Evolutionary conservation across 768 basidiomycete genomes (phyloP).

Genomic region (Exidia glandulosa): DNA sequence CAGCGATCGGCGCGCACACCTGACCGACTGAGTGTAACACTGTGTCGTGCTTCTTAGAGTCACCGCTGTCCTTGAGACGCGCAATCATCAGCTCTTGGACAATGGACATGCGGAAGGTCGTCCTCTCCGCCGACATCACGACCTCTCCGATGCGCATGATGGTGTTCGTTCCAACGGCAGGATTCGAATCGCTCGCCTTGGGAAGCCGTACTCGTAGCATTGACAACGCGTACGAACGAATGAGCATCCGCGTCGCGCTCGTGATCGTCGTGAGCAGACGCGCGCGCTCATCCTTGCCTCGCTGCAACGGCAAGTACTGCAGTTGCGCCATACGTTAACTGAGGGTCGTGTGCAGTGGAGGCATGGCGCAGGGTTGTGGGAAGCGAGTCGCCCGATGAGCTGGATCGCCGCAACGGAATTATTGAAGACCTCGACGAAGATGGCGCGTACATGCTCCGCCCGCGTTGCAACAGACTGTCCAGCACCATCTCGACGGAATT

Average conservation of each 20-base stretch:
- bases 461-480: slow-evolving; percentile 90
- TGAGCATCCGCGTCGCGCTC: slow-evolving; percentile 83
- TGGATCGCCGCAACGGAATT: slow-evolving; percentile 85
- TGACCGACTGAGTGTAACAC: slow-evolving; percentile 91
- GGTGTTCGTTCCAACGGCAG: slow-evolving; percentile 84
- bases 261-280: slow-evolving; percentile 81
- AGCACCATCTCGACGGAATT: slow-evolving; percentile 96
- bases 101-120: slow-evolving; percentile 71
- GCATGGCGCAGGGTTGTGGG: slow-evolving; percentile 97
- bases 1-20: slow-evolving; percentile 87
- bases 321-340: slow-evolving; percentile 94
- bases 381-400: slow-evolving; percentile 86
- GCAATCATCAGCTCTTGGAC: slow-evolving; percentile 83
- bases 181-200: slow-evolving; percentile 77
- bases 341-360: slow-evolving; percentile 85
- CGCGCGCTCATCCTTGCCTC: slow-evolving; percentile 72
- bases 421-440: slow-evolving; percentile 93
- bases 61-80: slow-evolving; percentile 80
- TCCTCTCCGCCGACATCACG: slow-evolving; percentile 91
- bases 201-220: slow-evolving; percentile 84
- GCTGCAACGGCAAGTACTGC: slow-evolving; percentile 83
- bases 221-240: slow-evolving; percentile 90
- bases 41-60: slow-evolving; percentile 75
- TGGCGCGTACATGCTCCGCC: slow-evolving; percentile 90
- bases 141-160: slow-evolving; percentile 92